A percentile compares a stretch with the other conserved stretches of the same genome.
phyloP scores from a whole-genome alignment of 768 basidiomycete species.

The Kwoniella pini region DNA sequence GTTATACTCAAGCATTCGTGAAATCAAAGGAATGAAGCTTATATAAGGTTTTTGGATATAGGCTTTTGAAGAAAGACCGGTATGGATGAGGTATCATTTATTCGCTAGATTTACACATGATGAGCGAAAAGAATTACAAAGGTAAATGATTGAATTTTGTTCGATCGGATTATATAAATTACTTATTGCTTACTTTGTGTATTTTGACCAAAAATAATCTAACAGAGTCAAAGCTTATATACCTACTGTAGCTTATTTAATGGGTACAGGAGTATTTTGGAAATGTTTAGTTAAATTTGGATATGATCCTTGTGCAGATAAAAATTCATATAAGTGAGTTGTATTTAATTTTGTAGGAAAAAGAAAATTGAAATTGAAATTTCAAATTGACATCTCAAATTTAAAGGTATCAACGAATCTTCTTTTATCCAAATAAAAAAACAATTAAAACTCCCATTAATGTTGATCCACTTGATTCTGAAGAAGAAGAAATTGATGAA shows the following conservation, averaged over 20 bases:
- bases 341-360: too few species aligned
- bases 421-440: constrained; percentile 71
- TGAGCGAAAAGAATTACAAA: constrained; percentile 71
- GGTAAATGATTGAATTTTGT: too few species aligned
- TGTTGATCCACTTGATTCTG: constrained; percentile 20
- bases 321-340: constrained; percentile 74
- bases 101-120: constrained; percentile 73
- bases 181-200: not conserved
- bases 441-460: constrained; percentile 55
- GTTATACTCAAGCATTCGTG: not conserved
- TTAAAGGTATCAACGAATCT: constrained; percentile 81
- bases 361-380: too few species aligned
- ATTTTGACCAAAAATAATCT: not conserved
- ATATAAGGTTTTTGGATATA: constrained; percentile 44
- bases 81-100: constrained; percentile 86
- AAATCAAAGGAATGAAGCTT: not conserved
- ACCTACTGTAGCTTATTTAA: constrained; percentile 79
- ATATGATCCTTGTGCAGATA: constrained; percentile 82
- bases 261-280: constrained; percentile 91
- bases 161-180: not conserved
- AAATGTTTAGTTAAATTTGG: constrained; percentile 82
- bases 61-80: constrained; percentile 72
- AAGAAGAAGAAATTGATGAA: constrained; percentile 23
- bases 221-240: constrained; percentile 76
- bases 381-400: not conserved